A percentile compares a stretch with the other conserved stretches of the same genome.
Conservation (phyloP, 2,329 filamentous ascomycete genomes). For the Fonsecaea erecta region DNA sequence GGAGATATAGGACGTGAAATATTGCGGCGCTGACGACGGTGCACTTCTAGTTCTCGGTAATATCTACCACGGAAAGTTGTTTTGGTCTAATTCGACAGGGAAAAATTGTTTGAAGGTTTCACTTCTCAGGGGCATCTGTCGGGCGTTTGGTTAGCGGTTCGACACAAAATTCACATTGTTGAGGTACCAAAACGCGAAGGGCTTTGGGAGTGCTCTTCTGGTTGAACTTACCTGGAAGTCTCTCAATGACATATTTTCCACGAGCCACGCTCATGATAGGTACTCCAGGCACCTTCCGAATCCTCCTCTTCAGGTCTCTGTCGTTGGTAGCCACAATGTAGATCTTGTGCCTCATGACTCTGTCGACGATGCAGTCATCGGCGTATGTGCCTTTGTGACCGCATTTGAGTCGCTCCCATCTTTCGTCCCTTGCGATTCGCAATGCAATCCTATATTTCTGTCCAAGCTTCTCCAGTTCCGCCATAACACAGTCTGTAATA, state of each 20-base stretch:
- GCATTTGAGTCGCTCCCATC: slow-evolving; percentile 84
- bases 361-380: slow-evolving; percentile 81
- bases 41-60: neutral
- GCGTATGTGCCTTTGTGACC: slow-evolving; percentile 89
- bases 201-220: neutral
- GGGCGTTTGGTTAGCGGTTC: slow-evolving; percentile 17
- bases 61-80: neutral
- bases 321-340: slow-evolving; percentile 75
- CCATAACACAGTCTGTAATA: slow-evolving; percentile 82
- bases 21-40: neutral
- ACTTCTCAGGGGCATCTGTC: slow-evolving; percentile 35
- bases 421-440: slow-evolving; percentile 83
- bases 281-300: slow-evolving; percentile 78
- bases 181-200: neutral
- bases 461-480: slow-evolving; percentile 86
- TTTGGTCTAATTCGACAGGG: neutral
- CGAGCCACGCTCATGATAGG: slow-evolving; percentile 76
- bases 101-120: slow-evolving; percentile 8
- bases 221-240: slow-evolving; percentile 67
- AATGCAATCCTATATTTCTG: slow-evolving; percentile 86
- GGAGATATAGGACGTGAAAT: slow-evolving; percentile 25
- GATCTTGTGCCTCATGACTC: slow-evolving; percentile 72
- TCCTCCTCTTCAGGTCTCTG: slow-evolving; percentile 77
- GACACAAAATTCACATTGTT: neutral
- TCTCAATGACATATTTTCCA: slow-evolving; percentile 93